Percentiles rank a stretch among this genome's conserved stretches.
phyloP scores from a whole-genome alignment of 1,284 basidiomycete species.

The Trichosporon inkin region DNA sequence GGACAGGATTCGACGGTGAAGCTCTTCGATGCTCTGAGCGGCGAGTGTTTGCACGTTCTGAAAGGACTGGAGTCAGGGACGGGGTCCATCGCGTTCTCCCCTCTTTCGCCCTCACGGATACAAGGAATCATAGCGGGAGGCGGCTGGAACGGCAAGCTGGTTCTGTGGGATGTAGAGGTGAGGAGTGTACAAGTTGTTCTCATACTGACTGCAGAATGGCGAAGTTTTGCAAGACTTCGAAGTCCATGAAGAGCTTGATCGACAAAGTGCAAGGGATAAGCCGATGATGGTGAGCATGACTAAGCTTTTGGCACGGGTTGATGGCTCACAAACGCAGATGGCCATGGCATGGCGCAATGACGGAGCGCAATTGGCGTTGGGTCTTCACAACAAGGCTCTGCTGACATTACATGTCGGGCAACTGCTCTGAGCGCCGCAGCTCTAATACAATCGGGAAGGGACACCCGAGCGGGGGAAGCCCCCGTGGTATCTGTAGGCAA shows the following conservation, averaged over 20 bases:
- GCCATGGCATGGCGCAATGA: constrained; percentile 43
- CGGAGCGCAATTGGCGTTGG: constrained; percentile 40
- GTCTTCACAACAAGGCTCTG: constrained; percentile 38
- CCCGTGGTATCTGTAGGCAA: neutral
- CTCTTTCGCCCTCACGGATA: constrained; percentile 22
- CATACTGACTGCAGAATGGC: constrained; percentile 27
- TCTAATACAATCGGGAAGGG: too few relatives aligned
- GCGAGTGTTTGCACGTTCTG: constrained; percentile 35
- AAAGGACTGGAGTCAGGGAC: constrained; percentile 39
- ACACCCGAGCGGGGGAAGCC: too few relatives aligned
- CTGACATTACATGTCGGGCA: constrained; percentile 33
- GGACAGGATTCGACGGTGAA: constrained; percentile 45
- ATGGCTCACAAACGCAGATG: constrained; percentile 20
- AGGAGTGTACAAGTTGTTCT: constrained; percentile 22
- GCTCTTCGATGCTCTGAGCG: constrained; percentile 37
- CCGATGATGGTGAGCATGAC: constrained; percentile 39
- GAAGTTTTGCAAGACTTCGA: constrained; percentile 22
- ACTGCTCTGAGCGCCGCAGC: neutral
- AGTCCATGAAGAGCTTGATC: constrained; percentile 32
- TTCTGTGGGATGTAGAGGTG: constrained; percentile 43
- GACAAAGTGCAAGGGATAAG: constrained; percentile 28
- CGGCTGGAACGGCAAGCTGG: constrained; percentile 39
- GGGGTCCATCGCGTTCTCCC: constrained; percentile 40
- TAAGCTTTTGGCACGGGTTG: neutral
- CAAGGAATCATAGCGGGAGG: constrained; percentile 38